phyloP scores from a whole-genome alignment of 1,284 basidiomycete species.

The Tylopilus orsonianus region DNA sequence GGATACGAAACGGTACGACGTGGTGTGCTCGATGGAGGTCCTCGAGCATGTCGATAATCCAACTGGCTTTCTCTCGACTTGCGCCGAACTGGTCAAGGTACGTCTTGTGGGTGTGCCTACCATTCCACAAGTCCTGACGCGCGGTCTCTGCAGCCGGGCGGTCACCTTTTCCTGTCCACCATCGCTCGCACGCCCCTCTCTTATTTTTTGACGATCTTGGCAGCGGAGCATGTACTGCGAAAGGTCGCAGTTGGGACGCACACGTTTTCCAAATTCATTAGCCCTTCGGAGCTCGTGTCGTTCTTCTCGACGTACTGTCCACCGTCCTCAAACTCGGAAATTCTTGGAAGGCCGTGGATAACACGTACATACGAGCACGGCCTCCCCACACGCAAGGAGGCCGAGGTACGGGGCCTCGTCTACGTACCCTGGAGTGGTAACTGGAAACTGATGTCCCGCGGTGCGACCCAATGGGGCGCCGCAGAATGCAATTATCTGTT shows the following conservation, averaged over 20 bases:
- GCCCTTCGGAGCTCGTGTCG: slow-evolving; percentile 82
- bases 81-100: slow-evolving; percentile 85
- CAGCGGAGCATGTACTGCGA: slow-evolving; percentile 84
- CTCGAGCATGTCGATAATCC: slow-evolving; percentile 97
- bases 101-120: slow-evolving; percentile 18
- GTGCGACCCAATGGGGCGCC: slow-evolving; percentile 53
- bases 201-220: slow-evolving; percentile 86
- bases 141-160: slow-evolving; percentile 70
- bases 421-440: slow-evolving; percentile 76
- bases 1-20: slow-evolving; percentile 73
- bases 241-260: slow-evolving; percentile 91
- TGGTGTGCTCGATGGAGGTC: slow-evolving; percentile 98
- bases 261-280: slow-evolving; percentile 88
- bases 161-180: slow-evolving; percentile 95
- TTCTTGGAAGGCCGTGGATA: slow-evolving; percentile 41
- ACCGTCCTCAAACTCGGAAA: slow-evolving; percentile 30
- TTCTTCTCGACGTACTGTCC: slow-evolving; percentile 73
- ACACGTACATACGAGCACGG: slow-evolving; percentile 43
- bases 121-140: slow-evolving; percentile 1
- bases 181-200: slow-evolving; percentile 92
- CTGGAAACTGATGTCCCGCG: slow-evolving; percentile 70
- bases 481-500: slow-evolving; percentile 81
- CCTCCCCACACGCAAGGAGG: slow-evolving; percentile 58
- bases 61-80: slow-evolving; percentile 76
- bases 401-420: slow-evolving; percentile 80